phyloP scores from a whole-genome alignment of 2,329 filamentous ascomycete genomes.

The Nigrospora osmanthi region DNA sequence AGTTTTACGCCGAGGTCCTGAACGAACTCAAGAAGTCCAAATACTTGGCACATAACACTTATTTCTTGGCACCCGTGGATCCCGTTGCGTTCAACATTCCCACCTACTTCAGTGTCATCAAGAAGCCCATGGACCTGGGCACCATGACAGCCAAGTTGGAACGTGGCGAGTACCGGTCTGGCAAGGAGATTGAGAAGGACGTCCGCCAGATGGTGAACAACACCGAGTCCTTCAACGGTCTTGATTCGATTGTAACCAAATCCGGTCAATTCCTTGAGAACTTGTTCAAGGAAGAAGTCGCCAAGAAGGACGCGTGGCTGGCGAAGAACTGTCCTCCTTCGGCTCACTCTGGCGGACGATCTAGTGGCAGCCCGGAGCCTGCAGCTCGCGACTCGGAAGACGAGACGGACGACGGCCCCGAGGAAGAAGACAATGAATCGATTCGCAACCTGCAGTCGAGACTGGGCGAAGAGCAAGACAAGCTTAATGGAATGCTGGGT shows the following conservation, averaged over 20 bases:
- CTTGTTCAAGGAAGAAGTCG: slow-evolving; percentile 69
- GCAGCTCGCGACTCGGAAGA: slow-evolving; percentile 67
- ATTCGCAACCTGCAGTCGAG: slow-evolving; percentile 47
- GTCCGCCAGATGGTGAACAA: slow-evolving; percentile 80
- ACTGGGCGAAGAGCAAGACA: slow-evolving; percentile 47
- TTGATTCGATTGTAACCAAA: slow-evolving; percentile 63
- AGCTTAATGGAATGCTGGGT: slow-evolving; percentile 45
- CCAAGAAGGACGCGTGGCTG: slow-evolving; percentile 74
- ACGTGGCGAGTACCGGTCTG: slow-evolving; percentile 68
- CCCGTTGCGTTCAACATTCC: slow-evolving; percentile 91
- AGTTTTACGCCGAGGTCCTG: slow-evolving; percentile 79
- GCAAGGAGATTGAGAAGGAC: slow-evolving; percentile 81
- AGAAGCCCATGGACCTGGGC: slow-evolving; percentile 89
- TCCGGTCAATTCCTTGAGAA: slow-evolving; percentile 67
- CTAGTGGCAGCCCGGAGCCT: slow-evolving; percentile 55
- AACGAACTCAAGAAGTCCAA: slow-evolving; percentile 70
- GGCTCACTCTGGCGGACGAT: slow-evolving; percentile 29
- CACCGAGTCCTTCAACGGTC: slow-evolving; percentile 81
- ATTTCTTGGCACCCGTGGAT: slow-evolving; percentile 81
- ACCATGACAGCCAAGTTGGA: slow-evolving; percentile 76
- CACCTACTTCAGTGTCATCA: slow-evolving; percentile 86
- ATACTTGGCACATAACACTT: slow-evolving; percentile 57
- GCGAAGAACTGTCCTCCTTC: slow-evolving; percentile 57
- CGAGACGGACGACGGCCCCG: slow-evolving; percentile 57
- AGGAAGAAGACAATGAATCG: slow-evolving; percentile 32